A percentile compares a stretch with the other conserved stretches of the same genome.
These are phyloP conservation scores for Cutaneotrichosporon spelunceum DNA, from an alignment of 1,284 basidiomycete species.

Conservation along the genomic window DNA sequence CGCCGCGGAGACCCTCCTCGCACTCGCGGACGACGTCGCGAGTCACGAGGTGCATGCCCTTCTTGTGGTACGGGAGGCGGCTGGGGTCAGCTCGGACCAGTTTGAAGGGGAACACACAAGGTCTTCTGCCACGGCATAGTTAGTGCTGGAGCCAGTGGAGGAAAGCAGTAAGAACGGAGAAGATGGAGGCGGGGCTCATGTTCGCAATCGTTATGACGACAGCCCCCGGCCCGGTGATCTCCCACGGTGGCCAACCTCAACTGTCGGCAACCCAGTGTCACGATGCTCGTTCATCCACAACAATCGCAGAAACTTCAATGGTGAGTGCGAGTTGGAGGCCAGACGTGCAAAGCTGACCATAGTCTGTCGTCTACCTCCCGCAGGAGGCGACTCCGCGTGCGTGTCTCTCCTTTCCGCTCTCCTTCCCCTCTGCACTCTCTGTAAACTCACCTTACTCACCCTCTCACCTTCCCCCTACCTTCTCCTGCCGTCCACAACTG, in stretches of 20 bases:
- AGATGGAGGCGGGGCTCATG: not conserved
- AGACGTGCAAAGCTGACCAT: slow-evolving; percentile 5
- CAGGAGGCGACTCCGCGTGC: slow-evolving; percentile 41
- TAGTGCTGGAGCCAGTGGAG: not conserved
- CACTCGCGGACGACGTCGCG: slow-evolving; percentile 70
- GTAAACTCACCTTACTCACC: not conserved
- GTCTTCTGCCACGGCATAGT: slow-evolving; percentile 89
- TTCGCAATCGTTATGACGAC: not conserved
- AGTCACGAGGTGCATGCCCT: slow-evolving; percentile 78
- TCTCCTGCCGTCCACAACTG: not conserved
- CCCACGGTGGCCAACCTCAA: not conserved
- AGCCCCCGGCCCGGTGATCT: not conserved
- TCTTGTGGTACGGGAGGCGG: slow-evolving; percentile 48
- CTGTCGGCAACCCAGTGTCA: not conserved
- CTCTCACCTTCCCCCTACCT: not conserved
- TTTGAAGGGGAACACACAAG: slow-evolving; percentile 55
- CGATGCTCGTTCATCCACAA: not conserved
- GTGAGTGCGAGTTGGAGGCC: slow-evolving; percentile 5
- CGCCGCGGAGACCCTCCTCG: slow-evolving; percentile 65
- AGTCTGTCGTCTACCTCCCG: slow-evolving; percentile 44
- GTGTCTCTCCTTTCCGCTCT: slow-evolving; percentile 7
- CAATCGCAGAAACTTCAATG: slow-evolving; percentile 12
- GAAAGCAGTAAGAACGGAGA: not conserved
- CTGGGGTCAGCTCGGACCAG: slow-evolving; percentile 24
- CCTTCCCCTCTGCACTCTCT: not conserved